Evolutionary conservation across 179 eudicot genomes (phyloP).

Genomic region (Silene coronaria): DNA sequence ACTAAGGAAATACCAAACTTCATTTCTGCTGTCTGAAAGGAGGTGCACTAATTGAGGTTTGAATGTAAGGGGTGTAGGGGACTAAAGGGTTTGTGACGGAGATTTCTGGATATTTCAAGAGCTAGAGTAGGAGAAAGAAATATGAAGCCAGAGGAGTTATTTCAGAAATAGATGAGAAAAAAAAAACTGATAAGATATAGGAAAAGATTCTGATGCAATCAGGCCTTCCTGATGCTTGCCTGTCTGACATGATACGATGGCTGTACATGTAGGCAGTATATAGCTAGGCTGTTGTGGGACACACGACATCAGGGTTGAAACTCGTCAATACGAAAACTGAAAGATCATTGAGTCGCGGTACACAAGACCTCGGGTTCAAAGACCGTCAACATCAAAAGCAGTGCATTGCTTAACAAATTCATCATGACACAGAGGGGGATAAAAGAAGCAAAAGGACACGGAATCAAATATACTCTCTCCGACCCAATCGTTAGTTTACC

Average conservation of each 20-base stretch:
- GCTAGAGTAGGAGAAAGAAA: constrained; percentile 1
- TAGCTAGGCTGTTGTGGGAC: neutral
- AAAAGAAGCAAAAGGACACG: neutral
- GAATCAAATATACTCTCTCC: neutral
- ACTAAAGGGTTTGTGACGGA: neutral
- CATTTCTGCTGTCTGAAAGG: too few species aligned
- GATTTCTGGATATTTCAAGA: neutral
- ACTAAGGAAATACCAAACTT: neutral
- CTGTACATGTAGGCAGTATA: neutral
- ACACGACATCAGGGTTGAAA: too few species aligned
- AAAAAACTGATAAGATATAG: neutral
- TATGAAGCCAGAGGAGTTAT: neutral
- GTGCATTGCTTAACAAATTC: neutral
- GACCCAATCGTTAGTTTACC: too few species aligned
- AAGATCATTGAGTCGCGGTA: too few species aligned
- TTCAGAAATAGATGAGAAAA: neutral
- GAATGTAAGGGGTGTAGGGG: too few species aligned
- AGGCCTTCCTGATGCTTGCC: neutral
- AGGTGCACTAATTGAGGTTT: too few species aligned
- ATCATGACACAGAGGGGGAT: neutral
- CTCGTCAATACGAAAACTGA: too few species aligned
- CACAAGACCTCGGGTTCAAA: too few species aligned
- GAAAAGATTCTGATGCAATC: neutral
- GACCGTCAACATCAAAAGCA: too few species aligned
- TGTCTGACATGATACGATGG: neutral